These are phyloP conservation scores for Umbellularia californica DNA, from an alignment of 164 flowering plant genomes.

Conservation along the genomic window DNA sequence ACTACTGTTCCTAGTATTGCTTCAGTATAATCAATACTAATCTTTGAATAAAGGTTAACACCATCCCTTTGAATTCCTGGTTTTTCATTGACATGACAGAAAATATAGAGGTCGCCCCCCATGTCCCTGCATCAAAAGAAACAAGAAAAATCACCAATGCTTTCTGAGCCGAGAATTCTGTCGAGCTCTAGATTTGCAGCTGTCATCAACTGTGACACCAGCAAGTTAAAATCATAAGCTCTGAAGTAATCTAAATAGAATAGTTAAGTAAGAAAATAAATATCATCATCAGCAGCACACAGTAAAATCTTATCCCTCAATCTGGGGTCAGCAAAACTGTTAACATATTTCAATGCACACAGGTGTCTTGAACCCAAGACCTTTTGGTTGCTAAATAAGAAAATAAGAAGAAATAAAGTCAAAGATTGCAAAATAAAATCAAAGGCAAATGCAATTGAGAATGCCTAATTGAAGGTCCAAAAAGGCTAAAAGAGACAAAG, in stretches of 20 bases:
- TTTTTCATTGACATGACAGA: conserved; percentile 60
- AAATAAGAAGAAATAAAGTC: not conserved
- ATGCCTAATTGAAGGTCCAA: too few relatives aligned
- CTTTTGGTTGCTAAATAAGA: not conserved
- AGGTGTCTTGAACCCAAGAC: too few relatives aligned
- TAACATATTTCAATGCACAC: too few relatives aligned
- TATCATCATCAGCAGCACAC: too few relatives aligned
- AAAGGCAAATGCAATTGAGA: too few relatives aligned
- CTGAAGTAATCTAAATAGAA: not conserved
- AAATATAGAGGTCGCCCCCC: conserved; percentile 67
- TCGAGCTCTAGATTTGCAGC: not conserved
- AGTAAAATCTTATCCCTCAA: too few relatives aligned
- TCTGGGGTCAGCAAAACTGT: too few relatives aligned
- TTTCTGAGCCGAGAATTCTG: conserved; percentile 1
- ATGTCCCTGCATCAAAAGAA: conserved; percentile 47
- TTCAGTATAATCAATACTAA: conserved; percentile 68
- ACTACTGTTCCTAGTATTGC: conserved; percentile 76
- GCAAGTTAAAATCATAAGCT: not conserved
- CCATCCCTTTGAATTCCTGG: conserved; percentile 77
- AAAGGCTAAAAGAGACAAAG: too few relatives aligned
- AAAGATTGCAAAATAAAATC: not conserved
- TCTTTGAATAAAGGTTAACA: conserved; percentile 65
- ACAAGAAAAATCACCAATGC: conserved; percentile 5
- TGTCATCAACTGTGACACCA: not conserved
- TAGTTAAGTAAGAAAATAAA: not conserved